Conservation (phyloP, 139 green algal species). For the Chloropicon primus region DNA sequence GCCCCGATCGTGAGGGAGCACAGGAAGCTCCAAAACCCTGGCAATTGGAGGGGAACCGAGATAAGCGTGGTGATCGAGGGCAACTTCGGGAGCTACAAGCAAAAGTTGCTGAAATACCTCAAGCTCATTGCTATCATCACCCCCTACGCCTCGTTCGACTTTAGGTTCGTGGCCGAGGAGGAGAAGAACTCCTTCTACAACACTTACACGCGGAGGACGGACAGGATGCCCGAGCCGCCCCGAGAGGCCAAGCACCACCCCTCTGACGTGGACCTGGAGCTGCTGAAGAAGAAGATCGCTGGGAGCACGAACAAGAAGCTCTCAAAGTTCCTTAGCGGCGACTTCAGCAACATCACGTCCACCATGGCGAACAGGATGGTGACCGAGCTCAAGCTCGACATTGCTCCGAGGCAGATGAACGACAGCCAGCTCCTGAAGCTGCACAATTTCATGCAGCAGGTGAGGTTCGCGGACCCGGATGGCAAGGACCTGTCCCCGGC, state of each 20-base stretch:
- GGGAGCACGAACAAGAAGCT: constrained; percentile 42
- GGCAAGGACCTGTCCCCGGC: constrained; percentile 58
- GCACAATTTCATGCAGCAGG: constrained; percentile 9
- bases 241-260: constrained; percentile 60
- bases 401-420: constrained; percentile 6
- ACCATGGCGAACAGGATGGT: constrained; percentile 53
- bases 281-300: constrained; percentile 68
- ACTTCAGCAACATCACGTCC: constrained; percentile 70
- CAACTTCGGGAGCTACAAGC: constrained; percentile 57
- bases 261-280: constrained; percentile 77
- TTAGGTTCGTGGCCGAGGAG: constrained; percentile 32
- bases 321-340: constrained; percentile 54
- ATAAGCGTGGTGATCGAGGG: constrained; percentile 82
- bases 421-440: neutral
- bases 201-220: constrained; percentile 70
- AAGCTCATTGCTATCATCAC: constrained; percentile 92
- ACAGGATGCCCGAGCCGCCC: constrained; percentile 67
- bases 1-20: constrained; percentile 73
- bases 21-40: constrained; percentile 47
- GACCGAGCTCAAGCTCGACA: constrained; percentile 40
- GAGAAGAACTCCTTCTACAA: constrained; percentile 35
- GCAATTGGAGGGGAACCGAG: constrained; percentile 65
- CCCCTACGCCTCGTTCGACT: constrained; percentile 80
- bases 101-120: constrained; percentile 28
- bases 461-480: constrained; percentile 54